Base-by-base conservation (phyloP, 805 yeast genomes). In the Hemisphaericaspora nanyangensis region DNA sequence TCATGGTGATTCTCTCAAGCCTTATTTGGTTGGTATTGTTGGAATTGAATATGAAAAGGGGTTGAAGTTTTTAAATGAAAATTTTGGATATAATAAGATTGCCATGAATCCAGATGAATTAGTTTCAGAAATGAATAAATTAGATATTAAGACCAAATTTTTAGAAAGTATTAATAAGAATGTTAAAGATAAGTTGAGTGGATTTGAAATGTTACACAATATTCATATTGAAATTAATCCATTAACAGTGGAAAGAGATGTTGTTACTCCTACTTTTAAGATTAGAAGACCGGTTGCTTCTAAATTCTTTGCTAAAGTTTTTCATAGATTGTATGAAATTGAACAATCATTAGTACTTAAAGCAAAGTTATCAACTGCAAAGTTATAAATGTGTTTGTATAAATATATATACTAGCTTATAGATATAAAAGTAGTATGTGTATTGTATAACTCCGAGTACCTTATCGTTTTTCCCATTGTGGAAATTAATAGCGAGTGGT, bases 231-330 rank as follows among this genome's bases (percentile, higher is more conserved):
- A 51, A 13, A 46, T 58, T 33, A 58, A 60, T 30, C 68, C 66
- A 7, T 53, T 65, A 44, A 77, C 68, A 19, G 62, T 78, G 7
- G 79, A 72, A 29, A 76, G 78, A 39, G 81, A 76, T 30, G 75
- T 76, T 3, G 58, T 82, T 19, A 82, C 89, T 1, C 88, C 88
- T 18, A 82, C 89, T 5, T 49, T 72, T 51, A 73, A 73, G 48
- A 52, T 73, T 43, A 70, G 69, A 54, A 62, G 68, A 37, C 57
- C 51, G 2, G 31, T 56, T 10, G 61, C 61, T 20, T 30, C 50
- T n/a, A 54, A 51, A 44, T 54, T 41, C 34, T 56, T 50, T 36
- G 38, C 36, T 3, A 29, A 34, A 6, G 39, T 40, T 5, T 37
- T 50, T 22, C 37, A 46, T 20, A 19, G 31, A 15, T 39, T 50